These are phyloP conservation scores for Mallotus japonicus DNA, from an alignment of 441 rosid species.

Conservation along the genomic window DNA sequence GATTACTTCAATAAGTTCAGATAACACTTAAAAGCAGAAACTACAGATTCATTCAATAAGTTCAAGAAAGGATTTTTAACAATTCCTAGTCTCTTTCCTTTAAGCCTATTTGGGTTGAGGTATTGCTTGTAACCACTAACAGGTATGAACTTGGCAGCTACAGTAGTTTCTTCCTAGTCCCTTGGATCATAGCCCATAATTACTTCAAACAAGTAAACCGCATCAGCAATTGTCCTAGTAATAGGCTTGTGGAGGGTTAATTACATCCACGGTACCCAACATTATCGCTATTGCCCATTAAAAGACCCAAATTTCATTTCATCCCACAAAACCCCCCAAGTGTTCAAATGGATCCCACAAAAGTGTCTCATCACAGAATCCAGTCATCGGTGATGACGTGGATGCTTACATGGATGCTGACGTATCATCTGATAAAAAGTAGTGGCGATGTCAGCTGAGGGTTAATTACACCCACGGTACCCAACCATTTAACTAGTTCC, in stretches of 20 bases:
- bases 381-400: no score
- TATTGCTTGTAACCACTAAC: conserved; percentile 55
- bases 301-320: no score
- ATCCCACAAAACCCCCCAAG: no score
- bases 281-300: no score
- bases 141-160: conserved; percentile 49
- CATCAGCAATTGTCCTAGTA: conserved; percentile 57
- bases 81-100: conserved; percentile 51
- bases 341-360: no score
- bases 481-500: no score
- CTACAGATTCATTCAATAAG: background rate
- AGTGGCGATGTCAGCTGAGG: no score
- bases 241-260: conserved; percentile 63
- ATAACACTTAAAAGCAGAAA: conserved; percentile 35
- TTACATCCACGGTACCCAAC: no score
- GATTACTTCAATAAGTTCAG: conserved; percentile 45
- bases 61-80: conserved; percentile 34
- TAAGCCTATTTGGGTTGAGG: conserved; percentile 44
- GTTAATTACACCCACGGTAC: no score
- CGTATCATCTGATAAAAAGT: no score
- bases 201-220: conserved; percentile 63
- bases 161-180: conserved; percentile 41
- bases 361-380: no score
- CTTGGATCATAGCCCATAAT: conserved; percentile 48
- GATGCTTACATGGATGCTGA: no score